Evolutionary conservation across 371 early-diverging fungal species (phyloP).

Genomic region (Rhizopus arrhizus): DNA sequence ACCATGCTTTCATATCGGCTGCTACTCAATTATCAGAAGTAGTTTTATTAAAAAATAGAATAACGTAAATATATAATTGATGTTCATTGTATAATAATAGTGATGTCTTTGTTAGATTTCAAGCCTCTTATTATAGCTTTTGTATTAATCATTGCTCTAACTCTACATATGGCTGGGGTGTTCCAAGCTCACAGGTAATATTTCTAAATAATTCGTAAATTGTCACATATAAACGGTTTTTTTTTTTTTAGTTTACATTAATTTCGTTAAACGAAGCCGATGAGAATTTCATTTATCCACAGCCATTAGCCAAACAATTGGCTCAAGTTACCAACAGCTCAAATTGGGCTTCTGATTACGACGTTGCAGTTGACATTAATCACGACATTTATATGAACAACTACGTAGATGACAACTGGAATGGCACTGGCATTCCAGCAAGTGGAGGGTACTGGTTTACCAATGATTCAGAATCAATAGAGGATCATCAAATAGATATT

Average conservation of each 20-base stretch:
- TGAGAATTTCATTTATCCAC: slow-evolving; percentile 40
- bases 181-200: slow-evolving; percentile 37
- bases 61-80: slow-evolving; percentile 20
- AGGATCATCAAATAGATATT: slow-evolving; percentile 34
- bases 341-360: slow-evolving; percentile 30
- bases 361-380: slow-evolving; percentile 35
- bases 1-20: slow-evolving; percentile 21
- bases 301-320: slow-evolving; percentile 39
- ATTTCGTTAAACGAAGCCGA: slow-evolving; percentile 27
- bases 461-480: slow-evolving; percentile 15
- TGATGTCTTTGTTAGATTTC: slow-evolving; percentile 21
- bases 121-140: slow-evolving; percentile 37
- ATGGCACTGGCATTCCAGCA: slow-evolving; percentile 24
- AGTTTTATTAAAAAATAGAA: slow-evolving; percentile 26
- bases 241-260: slow-evolving; percentile 26
- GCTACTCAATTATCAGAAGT: slow-evolving; percentile 26
- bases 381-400: slow-evolving; percentile 38
- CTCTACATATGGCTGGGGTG: slow-evolving; percentile 37
- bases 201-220: background rate
- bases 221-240: background rate
- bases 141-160: slow-evolving; percentile 34
- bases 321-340: slow-evolving; percentile 21
- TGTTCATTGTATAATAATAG: background rate
- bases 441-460: slow-evolving; percentile 33
- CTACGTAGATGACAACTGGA: slow-evolving; percentile 15